These are phyloP conservation scores for Mycena rosella DNA, from an alignment of 768 basidiomycete genomes.

Conservation along the genomic window DNA sequence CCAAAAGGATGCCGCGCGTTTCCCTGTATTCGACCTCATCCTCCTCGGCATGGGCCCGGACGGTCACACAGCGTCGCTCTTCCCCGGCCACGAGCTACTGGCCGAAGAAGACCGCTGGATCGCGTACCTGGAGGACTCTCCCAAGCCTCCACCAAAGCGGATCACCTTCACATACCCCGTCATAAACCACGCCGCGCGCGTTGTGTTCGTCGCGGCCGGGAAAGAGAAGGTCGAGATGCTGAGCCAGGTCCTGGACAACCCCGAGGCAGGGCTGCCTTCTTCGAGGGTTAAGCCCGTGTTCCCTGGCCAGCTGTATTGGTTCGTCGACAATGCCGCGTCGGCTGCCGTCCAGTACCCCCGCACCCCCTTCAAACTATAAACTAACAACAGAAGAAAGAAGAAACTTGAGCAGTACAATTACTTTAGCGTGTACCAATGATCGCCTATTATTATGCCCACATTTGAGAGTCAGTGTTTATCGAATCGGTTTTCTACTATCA, in stretches of 20 bases:
- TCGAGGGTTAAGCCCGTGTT: constrained; percentile 81
- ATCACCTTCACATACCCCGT: constrained; percentile 95
- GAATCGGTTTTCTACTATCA: background rate
- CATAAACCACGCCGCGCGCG: constrained; percentile 88
- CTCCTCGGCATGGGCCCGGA: constrained; percentile 97
- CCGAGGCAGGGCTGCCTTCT: constrained; percentile 84
- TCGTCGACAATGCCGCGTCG: constrained; percentile 89
- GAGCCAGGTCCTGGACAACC: constrained; percentile 78
- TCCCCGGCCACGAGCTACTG: constrained; percentile 92
- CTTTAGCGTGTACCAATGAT: constrained; percentile 1
- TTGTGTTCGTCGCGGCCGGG: constrained; percentile 92
- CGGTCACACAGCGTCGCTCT: constrained; percentile 98
- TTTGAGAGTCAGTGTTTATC: background rate
- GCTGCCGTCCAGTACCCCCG: constrained; percentile 69
- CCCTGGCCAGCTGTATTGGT: constrained; percentile 95
- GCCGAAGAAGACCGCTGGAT: constrained; percentile 95
- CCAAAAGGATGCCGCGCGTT: constrained; percentile 91
- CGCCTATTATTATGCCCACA: background rate
- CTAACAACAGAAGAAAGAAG: constrained; percentile 5
- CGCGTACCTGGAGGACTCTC: constrained; percentile 91
- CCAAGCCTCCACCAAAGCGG: constrained; percentile 91
- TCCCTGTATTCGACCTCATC: constrained; percentile 98
- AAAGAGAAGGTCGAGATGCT: constrained; percentile 86
- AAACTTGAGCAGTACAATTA: constrained; percentile 16
- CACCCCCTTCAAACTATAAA: constrained; percentile 68